A percentile compares a stretch with the other conserved stretches of the same genome.
Evolutionary conservation across 495 filamentous ascomycete genomes (phyloP).

Genomic region (Penicillium desertorum): DNA sequence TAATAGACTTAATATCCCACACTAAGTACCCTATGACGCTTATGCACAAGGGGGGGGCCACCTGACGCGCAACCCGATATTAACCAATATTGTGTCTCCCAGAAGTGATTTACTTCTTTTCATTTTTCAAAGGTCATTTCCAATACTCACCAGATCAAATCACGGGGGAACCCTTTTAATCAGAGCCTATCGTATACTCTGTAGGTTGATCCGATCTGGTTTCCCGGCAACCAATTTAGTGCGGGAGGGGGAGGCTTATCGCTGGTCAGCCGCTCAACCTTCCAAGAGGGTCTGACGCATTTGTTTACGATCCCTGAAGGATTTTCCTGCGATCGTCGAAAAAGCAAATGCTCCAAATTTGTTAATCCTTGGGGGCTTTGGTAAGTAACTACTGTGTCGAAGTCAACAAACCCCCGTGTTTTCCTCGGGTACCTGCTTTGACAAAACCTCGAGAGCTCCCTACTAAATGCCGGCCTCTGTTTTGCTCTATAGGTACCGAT

Average conservation of each 20-base stretch:
- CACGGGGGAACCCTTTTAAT: neutral
- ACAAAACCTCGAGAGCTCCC: constrained; percentile 15
- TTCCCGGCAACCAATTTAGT: constrained; percentile 16
- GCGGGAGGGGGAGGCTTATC: constrained; percentile 15
- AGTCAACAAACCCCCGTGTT: constrained; percentile 7
- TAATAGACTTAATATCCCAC: neutral
- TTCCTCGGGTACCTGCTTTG: constrained; percentile 16
- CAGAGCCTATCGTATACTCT: neutral
- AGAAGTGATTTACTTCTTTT: neutral
- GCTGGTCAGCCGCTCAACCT: constrained; percentile 2
- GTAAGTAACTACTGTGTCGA: constrained; percentile 7
- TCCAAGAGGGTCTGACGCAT: neutral
- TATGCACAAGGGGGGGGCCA: neutral
- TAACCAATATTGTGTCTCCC: neutral
- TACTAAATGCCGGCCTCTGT: constrained; percentile 4
- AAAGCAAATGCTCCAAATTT: constrained; percentile 7
- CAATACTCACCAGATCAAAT: neutral
- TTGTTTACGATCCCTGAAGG: constrained; percentile 16
- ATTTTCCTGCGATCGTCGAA: constrained; percentile 6
- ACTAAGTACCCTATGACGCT: constrained; percentile 8
- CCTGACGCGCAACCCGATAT: constrained; percentile 7
- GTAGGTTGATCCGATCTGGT: constrained; percentile 7
- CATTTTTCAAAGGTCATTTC: neutral
- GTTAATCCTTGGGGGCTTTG: constrained; percentile 8
- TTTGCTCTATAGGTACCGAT: constrained; percentile 36